Base-by-base conservation (phyloP, 495 filamentous ascomycete species). In the Aspergillus sparsus region DNA sequence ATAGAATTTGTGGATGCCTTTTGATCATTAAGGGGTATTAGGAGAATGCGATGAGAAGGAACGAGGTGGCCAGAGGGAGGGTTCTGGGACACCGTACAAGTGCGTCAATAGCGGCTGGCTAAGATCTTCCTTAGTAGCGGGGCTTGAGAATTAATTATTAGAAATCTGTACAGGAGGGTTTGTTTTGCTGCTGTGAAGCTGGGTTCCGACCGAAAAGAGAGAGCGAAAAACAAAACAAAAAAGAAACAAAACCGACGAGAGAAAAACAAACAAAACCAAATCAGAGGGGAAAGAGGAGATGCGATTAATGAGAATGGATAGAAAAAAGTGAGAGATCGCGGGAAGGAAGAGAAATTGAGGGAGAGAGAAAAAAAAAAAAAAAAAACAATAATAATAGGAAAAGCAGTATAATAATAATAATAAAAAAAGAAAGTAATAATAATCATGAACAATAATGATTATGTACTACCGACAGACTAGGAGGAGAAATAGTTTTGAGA, bases 31-130 rank as follows among this genome's bases (percentile, higher is more conserved):
- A 61, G 50, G 62, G 59, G 59, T 35, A 34, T 56, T 31, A 55
- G 33, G 37, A 61, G 57, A 60, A 55, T 55, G 55, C 53, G 54
- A 37, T 60, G 45, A 36, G 39, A 65, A 60, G 49, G 44, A 49
- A 62, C 55, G 18, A 59, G 55, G 61, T 62, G 62, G 60, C 58
- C 61, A 62, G 58, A 60, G 52, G 39, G 57, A 58, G 54, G 33
- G 45, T 49, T 68, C 59, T 55, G 58, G 52, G 55, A 50, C 55
- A 58, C 54, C 55, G 60, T 58, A 49, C 49, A 62, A 55, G 51
- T 42, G 35, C 42, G 54, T 58, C 31, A 35, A 61, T 54, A 53
- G 56, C 41, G 27, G 44, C 35, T 61, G 52, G 47, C 46, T 15
- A 57, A 52, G 59, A 61, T 42, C 55, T 39, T 57, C 51, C 54